Evolutionary conservation across 1,284 basidiomycete species (phyloP).

Genomic region (Cutaneotrichosporon arboriforme): DNA sequence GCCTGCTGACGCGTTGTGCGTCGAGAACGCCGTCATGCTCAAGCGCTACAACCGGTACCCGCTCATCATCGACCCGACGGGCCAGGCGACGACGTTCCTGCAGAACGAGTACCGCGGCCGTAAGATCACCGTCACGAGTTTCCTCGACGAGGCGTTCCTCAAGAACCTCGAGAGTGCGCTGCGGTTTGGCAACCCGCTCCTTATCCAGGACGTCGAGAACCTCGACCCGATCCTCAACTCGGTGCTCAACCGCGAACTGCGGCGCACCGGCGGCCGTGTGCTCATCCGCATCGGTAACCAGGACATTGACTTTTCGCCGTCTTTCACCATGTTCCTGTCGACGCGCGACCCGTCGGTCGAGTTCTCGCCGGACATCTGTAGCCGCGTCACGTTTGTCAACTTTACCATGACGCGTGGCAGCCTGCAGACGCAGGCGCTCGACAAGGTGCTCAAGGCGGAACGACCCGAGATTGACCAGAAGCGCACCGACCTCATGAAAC

Average conservation of each 20-base stretch:
- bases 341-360: conserved; percentile 96
- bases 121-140: conserved; percentile 97
- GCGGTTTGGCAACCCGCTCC: conserved; percentile 93
- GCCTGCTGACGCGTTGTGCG: conserved; percentile 90
- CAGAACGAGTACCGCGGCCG: conserved; percentile 91
- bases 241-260: conserved; percentile 93
- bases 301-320: conserved; percentile 98
- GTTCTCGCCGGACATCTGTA: conserved; percentile 97
- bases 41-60: conserved; percentile 98
- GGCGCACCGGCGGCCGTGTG: conserved; percentile 91
- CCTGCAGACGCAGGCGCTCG: conserved; percentile 94
- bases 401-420: conserved; percentile 99
- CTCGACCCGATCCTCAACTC: conserved; percentile 97
- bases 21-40: conserved; percentile 98
- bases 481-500: conserved; percentile 95
- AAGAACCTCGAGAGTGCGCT: conserved; percentile 98
- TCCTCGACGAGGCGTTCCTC: conserved; percentile 97
- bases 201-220: conserved; percentile 97
- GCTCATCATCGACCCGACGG: conserved; percentile 95
- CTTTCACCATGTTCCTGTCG: conserved; percentile 98
- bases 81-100: conserved; percentile 93
- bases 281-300: conserved; percentile 96
- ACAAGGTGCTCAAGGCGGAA: conserved; percentile 94
- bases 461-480: conserved; percentile 95
- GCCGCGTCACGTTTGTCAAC: conserved; percentile 98